A percentile compares a stretch with the other conserved stretches of the same genome.
phyloP scores from a whole-genome alignment of 2,329 filamentous ascomycete genomes.

The Nemania sp. region DNA sequence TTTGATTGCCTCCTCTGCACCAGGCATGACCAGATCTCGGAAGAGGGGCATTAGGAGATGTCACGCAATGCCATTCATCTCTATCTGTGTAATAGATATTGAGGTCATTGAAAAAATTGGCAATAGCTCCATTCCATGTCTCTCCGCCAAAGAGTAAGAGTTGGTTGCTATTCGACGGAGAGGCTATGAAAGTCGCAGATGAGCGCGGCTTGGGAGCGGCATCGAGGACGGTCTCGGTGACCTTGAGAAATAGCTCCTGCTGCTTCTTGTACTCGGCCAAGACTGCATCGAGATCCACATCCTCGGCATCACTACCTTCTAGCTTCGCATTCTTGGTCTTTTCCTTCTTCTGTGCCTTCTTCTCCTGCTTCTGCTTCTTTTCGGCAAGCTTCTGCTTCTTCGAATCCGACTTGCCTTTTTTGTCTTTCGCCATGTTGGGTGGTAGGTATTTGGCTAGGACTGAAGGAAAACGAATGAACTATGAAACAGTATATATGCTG shows the following conservation, averaged over 20 bases:
- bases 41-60: slow-evolving; percentile 86
- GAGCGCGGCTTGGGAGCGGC: slow-evolving; percentile 77
- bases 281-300: slow-evolving; percentile 90
- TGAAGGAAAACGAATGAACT: not conserved
- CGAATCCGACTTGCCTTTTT: slow-evolving; percentile 48
- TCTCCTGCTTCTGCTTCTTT: slow-evolving; percentile 79
- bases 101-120: slow-evolving; percentile 70
- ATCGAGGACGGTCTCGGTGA: slow-evolving; percentile 77
- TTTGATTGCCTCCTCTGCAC: slow-evolving; percentile 82
- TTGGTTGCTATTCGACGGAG: slow-evolving; percentile 83
- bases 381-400: slow-evolving; percentile 59
- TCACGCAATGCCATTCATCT: slow-evolving; percentile 90
- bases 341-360: slow-evolving; percentile 85
- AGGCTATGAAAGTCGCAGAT: slow-evolving; percentile 81
- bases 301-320: slow-evolving; percentile 86
- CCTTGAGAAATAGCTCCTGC: slow-evolving; percentile 91
- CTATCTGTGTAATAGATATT: slow-evolving; percentile 76
- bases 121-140: slow-evolving; percentile 90
- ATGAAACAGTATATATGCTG: no score
- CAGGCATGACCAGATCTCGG: slow-evolving; percentile 93
- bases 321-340: slow-evolving; percentile 71
- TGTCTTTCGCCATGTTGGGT: slow-evolving; percentile 50
- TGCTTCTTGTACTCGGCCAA: slow-evolving; percentile 90
- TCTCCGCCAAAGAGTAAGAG: slow-evolving; percentile 93
- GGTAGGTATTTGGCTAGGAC: not conserved